Percentiles rank a stretch among this genome's conserved stretches.
These are phyloP conservation scores for Pseudopithomyces chartarum DNA, from an alignment of 2,329 filamentous ascomycete genomes.

Conservation along the genomic window DNA sequence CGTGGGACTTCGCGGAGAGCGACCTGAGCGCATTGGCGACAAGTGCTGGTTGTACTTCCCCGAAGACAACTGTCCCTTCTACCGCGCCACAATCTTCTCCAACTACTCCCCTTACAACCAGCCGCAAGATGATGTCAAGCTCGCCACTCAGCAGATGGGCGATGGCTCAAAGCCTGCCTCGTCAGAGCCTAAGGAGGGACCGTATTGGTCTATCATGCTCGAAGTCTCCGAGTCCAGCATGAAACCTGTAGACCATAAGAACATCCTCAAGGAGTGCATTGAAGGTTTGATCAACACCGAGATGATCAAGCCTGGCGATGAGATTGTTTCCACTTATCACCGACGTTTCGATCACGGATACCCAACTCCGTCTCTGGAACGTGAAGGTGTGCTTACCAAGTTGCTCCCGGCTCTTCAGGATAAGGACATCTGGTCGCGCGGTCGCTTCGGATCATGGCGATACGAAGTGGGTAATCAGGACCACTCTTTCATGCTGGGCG, in stretches of 20 bases:
- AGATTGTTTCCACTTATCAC: slow-evolving; percentile 98
- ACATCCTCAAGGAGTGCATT: slow-evolving; percentile 86
- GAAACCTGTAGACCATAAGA: slow-evolving; percentile 90
- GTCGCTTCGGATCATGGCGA: slow-evolving; percentile 96
- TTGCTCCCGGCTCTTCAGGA: slow-evolving; percentile 91
- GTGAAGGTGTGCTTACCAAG: slow-evolving; percentile 90
- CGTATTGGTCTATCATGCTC: slow-evolving; percentile 99
- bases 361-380: slow-evolving; percentile 91
- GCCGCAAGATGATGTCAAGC: slow-evolving; percentile 78
- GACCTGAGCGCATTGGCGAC: slow-evolving; percentile 95
- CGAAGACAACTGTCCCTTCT: slow-evolving; percentile 98
- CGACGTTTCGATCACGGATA: slow-evolving; percentile 98
- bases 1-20: slow-evolving; percentile 87
- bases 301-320: slow-evolving; percentile 87
- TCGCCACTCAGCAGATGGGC: slow-evolving; percentile 83
- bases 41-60: slow-evolving; percentile 99
- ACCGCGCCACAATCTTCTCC: slow-evolving; percentile 99
- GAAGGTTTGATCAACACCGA: slow-evolving; percentile 97
- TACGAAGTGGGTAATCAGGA: slow-evolving; percentile 98
- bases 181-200: slow-evolving; percentile 77
- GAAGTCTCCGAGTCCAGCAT: slow-evolving; percentile 94
- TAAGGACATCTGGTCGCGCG: slow-evolving; percentile 91
- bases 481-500: slow-evolving; percentile 96
- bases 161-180: slow-evolving; percentile 81
- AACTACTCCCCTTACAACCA: slow-evolving; percentile 99